These are phyloP conservation scores for Boletus tylopilopsis DNA, from an alignment of 768 basidiomycete species.

Conservation along the genomic window DNA sequence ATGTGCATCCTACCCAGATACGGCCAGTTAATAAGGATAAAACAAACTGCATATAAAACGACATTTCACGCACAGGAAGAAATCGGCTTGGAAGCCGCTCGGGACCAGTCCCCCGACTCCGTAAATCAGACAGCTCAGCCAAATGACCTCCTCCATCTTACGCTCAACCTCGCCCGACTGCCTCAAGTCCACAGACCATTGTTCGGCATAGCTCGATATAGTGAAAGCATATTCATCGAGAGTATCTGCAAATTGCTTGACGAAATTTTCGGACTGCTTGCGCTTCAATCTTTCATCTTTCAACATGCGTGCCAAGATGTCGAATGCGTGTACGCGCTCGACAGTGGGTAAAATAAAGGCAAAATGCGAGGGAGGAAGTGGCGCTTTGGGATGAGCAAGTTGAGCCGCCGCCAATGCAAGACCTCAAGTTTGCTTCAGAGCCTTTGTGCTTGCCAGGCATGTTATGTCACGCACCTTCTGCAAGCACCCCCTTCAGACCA, in stretches of 20 bases:
- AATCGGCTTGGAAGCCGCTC: constrained; percentile 39
- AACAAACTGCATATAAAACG: neutral
- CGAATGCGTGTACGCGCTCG: constrained; percentile 35
- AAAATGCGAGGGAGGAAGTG: constrained; percentile 10
- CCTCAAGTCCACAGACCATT: constrained; percentile 41
- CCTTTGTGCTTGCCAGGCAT: neutral
- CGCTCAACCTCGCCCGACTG: constrained; percentile 38
- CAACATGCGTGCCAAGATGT: constrained; percentile 49
- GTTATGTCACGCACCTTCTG: constrained; percentile 45
- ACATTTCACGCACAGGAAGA: constrained; percentile 43
- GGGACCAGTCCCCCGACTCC: constrained; percentile 46
- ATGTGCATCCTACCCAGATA: constrained; percentile 19
- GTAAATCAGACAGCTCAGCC: constrained; percentile 51
- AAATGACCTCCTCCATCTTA: constrained; percentile 64
- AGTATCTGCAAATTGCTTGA: constrained; percentile 14
- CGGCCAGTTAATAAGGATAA: neutral
- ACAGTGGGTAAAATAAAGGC: neutral
- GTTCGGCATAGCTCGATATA: constrained; percentile 24
- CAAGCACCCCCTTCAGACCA: constrained; percentile 53
- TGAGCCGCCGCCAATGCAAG: constrained; percentile 25
- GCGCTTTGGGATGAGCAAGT: constrained; percentile 37
- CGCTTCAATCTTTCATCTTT: constrained; percentile 38
- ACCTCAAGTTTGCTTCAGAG: constrained; percentile 8
- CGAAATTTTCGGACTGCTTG: constrained; percentile 15
- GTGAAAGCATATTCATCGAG: neutral